Percentiles rank a stretch among this genome's conserved stretches.
phyloP scores from a whole-genome alignment of 768 basidiomycete genomes.

The Suillus ampliporus region DNA sequence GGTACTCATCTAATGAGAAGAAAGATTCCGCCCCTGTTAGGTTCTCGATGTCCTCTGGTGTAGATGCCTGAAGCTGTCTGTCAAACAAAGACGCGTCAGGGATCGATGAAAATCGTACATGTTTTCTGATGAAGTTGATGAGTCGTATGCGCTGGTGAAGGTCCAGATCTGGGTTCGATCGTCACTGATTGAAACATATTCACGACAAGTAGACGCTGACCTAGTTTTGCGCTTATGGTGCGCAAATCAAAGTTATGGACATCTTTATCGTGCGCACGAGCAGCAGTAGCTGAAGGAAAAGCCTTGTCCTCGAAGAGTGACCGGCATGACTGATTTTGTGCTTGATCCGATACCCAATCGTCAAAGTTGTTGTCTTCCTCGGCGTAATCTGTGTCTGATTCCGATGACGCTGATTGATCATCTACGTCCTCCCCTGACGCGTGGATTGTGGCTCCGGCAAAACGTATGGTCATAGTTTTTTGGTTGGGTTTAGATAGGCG shows the following conservation, averaged over 20 bases:
- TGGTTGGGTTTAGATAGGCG: background rate
- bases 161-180: conserved; percentile 61
- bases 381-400: conserved; percentile 27
- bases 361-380: conserved; percentile 72
- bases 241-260: conserved; percentile 69
- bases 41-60: conserved; percentile 47
- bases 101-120: conserved; percentile 45
- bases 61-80: conserved; percentile 52
- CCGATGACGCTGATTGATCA: conserved; percentile 22
- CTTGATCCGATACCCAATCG: conserved; percentile 81
- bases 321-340: conserved; percentile 54
- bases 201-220: conserved; percentile 45
- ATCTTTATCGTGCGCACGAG: conserved; percentile 63
- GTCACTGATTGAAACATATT: conserved; percentile 11
- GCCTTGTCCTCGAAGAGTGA: conserved; percentile 78
- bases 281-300: conserved; percentile 63
- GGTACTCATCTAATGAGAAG: conserved; percentile 77
- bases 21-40: conserved; percentile 65
- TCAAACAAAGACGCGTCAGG: background rate
- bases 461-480: conserved; percentile 37
- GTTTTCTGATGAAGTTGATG: conserved; percentile 86
- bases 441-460: conserved; percentile 18
- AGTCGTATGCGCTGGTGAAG: conserved; percentile 80
- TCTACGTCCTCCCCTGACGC: conserved; percentile 17
- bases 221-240: conserved; percentile 51